These are phyloP conservation scores for Plantago rigida DNA, from an alignment of 305 asterid genomes.

Conservation along the genomic window DNA sequence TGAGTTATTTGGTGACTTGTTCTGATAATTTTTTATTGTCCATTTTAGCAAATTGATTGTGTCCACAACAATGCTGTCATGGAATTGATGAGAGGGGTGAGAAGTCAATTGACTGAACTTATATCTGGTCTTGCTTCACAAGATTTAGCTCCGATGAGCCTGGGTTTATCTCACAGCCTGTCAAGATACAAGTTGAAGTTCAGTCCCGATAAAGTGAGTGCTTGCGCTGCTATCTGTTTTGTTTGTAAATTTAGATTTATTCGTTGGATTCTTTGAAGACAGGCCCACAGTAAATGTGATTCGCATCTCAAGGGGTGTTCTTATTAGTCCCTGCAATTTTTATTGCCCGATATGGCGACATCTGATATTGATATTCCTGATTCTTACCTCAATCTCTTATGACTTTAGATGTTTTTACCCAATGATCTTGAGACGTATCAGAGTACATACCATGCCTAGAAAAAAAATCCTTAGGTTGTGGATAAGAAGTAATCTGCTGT, in stretches of 20 bases:
- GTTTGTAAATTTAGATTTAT: neutral
- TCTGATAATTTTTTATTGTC: slow-evolving; percentile 1
- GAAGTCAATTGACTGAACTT: slow-evolving; percentile 74
- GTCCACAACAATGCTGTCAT: slow-evolving; percentile 78
- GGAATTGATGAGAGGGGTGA: slow-evolving; percentile 95
- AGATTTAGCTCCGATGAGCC: slow-evolving; percentile 88
- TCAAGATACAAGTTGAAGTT: slow-evolving; percentile 77
- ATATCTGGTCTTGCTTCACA: slow-evolving; percentile 74
- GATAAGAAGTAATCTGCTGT: no score
- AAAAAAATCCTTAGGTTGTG: neutral
- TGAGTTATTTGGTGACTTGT: no score
- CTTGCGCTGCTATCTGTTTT: neutral
- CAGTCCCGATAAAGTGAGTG: slow-evolving; percentile 79
- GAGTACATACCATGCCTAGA: no score
- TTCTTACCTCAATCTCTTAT: no score
- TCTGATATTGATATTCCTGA: no score
- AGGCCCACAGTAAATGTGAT: no score
- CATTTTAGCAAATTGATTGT: slow-evolving; percentile 56
- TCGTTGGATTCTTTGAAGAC: no score
- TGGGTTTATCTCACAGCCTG: slow-evolving; percentile 82
- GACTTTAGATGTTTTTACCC: no score
- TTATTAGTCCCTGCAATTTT: neutral
- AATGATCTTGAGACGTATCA: no score
- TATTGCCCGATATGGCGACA: neutral
- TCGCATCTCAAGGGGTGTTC: no score